Evolutionary conservation across 257 asterid genomes (phyloP).

Genomic region (Solanum pinnatisectum): DNA sequence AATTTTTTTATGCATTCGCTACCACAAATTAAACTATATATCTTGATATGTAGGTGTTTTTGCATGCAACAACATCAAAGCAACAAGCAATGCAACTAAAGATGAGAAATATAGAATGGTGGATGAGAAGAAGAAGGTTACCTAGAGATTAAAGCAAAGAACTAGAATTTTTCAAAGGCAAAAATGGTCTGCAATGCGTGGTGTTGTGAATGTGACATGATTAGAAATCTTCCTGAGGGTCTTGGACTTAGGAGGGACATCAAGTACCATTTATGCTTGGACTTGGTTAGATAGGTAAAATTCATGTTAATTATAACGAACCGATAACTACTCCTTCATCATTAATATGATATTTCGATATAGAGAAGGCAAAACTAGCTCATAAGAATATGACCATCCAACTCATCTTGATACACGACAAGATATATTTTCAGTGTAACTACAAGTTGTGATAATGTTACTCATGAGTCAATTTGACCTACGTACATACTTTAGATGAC

Average conservation of each 20-base stretch:
- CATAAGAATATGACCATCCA: too few relatives aligned
- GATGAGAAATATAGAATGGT: conserved; percentile 19
- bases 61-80: conserved; percentile 19
- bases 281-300: conserved; percentile 10
- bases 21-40: too few relatives aligned
- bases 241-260: conserved; percentile 30
- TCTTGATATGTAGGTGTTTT: conserved; percentile 7
- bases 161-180: conserved; percentile 14
- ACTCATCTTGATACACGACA: too few relatives aligned
- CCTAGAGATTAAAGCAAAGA: conserved; percentile 14
- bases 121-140: conserved; percentile 25
- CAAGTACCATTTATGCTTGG: conserved; percentile 20
- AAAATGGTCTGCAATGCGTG: conserved; percentile 20
- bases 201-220: conserved; percentile 17
- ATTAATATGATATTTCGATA: too few relatives aligned
- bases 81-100: conserved; percentile 22
- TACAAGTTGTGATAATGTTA: too few relatives aligned
- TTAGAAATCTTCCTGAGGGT: conserved; percentile 23
- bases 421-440: too few relatives aligned
- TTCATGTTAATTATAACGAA: too few relatives aligned
- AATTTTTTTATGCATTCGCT: too few relatives aligned
- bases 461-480: too few relatives aligned
- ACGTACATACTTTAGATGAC: too few relatives aligned
- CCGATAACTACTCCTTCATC: too few relatives aligned
- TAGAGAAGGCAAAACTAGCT: too few relatives aligned